Evolutionary conservation across 2,329 filamentous ascomycete genomes (phyloP).

Genomic region (Aspergillus thermomutatus): DNA sequence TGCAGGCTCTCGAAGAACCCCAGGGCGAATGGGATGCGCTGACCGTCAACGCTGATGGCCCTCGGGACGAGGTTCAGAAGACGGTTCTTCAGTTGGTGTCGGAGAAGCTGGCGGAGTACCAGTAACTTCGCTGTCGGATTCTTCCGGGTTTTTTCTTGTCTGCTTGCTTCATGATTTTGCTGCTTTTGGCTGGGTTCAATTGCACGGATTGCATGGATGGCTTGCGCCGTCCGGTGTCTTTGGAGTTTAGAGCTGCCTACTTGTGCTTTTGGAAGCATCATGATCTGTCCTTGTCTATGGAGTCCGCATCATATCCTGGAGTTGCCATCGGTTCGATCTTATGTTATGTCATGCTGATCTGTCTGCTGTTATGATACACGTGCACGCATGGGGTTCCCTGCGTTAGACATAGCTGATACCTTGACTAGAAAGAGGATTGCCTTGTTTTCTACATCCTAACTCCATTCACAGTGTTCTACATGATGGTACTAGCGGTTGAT

Average conservation of each 20-base stretch:
- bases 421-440: neutral
- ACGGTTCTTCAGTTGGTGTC: constrained; percentile 59
- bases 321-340: neutral
- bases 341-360: neutral
- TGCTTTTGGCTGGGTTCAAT: constrained; percentile 8
- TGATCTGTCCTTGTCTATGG: neutral
- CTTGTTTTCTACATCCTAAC: neutral
- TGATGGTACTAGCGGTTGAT: neutral
- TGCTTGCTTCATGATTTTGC: neutral
- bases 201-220: neutral
- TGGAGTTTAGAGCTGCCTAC: constrained; percentile 8
- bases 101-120: constrained; percentile 50
- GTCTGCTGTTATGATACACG: neutral
- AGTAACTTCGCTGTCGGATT: constrained; percentile 5
- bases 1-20: constrained; percentile 82
- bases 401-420: neutral
- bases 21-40: constrained; percentile 70
- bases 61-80: constrained; percentile 55
- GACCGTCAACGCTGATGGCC: constrained; percentile 59
- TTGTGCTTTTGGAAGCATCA: neutral
- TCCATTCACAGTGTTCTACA: neutral
- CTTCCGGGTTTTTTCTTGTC: constrained; percentile 2
- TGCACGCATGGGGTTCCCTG: neutral
- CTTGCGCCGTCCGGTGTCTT: constrained; percentile 9
- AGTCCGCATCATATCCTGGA: neutral